Percentiles rank a stretch among this genome's conserved stretches.
Conservation (phyloP, 805 yeast genomes). For the Lachancea fermentati region DNA sequence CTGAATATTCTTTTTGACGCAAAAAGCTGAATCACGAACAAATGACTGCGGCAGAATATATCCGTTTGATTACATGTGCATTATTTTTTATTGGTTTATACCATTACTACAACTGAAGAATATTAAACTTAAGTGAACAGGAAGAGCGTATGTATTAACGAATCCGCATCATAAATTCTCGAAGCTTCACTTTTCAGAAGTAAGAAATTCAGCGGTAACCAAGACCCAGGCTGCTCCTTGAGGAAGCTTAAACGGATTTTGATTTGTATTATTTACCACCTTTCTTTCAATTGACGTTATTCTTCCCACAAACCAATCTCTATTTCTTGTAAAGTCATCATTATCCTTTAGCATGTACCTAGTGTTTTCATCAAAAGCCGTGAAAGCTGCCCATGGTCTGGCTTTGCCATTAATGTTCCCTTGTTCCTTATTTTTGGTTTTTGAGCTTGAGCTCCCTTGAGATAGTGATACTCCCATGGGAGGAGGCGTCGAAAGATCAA, state of each 20-base stretch:
- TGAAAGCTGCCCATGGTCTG: slow-evolving; percentile 92
- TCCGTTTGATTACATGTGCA: too few species aligned
- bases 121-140: neutral
- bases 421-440: slow-evolving; percentile 12
- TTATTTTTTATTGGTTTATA: too few species aligned
- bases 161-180: neutral
- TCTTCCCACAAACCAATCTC: slow-evolving; percentile 83
- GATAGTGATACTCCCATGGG: slow-evolving; percentile 16
- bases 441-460: slow-evolving; percentile 12
- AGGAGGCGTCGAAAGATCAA: slow-evolving; percentile 32
- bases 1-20: too few species aligned
- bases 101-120: too few species aligned
- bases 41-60: too few species aligned
- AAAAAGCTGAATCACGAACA: too few species aligned
- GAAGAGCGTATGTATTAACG: neutral
- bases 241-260: slow-evolving; percentile 63
- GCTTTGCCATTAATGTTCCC: slow-evolving; percentile 14
- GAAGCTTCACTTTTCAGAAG: slow-evolving; percentile 1
- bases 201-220: slow-evolving; percentile 43
- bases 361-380: slow-evolving; percentile 67
- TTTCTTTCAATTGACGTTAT: slow-evolving; percentile 53
- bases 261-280: slow-evolving; percentile 38
- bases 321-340: slow-evolving; percentile 34
- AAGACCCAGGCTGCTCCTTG: slow-evolving; percentile 60
- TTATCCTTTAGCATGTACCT: slow-evolving; percentile 64